Conservation (phyloP, 768 basidiomycete species). For the Rhodotorula graminis region DNA sequence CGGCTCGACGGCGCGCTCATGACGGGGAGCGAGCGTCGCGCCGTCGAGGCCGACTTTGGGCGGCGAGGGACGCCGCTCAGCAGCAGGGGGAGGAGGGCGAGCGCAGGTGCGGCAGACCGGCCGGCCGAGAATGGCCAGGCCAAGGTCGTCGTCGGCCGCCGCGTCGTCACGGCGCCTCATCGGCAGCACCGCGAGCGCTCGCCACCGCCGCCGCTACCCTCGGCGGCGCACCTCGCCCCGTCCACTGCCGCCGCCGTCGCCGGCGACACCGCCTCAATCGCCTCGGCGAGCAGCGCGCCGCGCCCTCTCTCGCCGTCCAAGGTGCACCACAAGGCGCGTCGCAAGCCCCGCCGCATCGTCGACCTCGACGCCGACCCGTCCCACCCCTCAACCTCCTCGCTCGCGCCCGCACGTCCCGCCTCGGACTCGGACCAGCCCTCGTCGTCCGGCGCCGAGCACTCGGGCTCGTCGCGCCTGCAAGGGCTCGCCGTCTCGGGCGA, state of each 20-base stretch:
- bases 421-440: not conserved
- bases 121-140: not conserved
- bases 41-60: slow-evolving; percentile 14
- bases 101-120: slow-evolving; percentile 1
- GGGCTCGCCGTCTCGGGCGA: too few species aligned
- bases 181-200: not conserved
- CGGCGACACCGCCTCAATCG: not conserved
- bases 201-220: slow-evolving; percentile 4
- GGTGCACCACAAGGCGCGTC: slow-evolving; percentile 52
- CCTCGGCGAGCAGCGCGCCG: not conserved
- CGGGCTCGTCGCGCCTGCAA: not conserved
- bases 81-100: slow-evolving; percentile 1
- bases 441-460: not conserved
- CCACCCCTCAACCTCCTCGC: not conserved
- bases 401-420: not conserved
- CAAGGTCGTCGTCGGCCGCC: slow-evolving; percentile 34
- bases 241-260: not conserved
- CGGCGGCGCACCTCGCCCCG: not conserved
- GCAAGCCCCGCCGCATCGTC: slow-evolving; percentile 71
- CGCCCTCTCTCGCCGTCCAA: not conserved
- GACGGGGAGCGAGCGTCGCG: slow-evolving; percentile 14
- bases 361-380: slow-evolving; percentile 56
- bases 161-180: slow-evolving; percentile 29
- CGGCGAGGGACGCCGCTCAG: slow-evolving; percentile 2
- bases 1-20: slow-evolving; percentile 28